phyloP scores from a whole-genome alignment of 2,329 filamentous ascomycete species.

The Fusarium algeriense region DNA sequence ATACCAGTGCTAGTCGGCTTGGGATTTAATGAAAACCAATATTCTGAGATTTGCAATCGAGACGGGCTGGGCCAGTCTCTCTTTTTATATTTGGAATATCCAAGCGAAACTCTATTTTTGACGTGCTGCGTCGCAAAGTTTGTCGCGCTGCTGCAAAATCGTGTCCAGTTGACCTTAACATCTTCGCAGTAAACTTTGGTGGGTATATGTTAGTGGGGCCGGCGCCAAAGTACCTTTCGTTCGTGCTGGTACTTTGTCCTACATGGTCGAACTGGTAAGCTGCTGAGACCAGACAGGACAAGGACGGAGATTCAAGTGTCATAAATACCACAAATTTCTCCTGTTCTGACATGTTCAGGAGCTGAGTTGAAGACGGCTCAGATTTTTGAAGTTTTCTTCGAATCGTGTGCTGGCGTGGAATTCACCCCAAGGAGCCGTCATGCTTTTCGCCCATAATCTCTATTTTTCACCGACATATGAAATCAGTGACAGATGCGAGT shows the following conservation, averaged over 20 bases:
- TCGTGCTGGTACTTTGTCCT: background rate
- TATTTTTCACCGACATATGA: background rate
- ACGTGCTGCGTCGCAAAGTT: background rate
- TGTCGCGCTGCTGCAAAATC: background rate
- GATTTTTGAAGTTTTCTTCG: background rate
- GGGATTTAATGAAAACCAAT: no score
- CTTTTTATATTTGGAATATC: background rate
- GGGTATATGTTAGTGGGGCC: background rate
- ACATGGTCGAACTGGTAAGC: background rate
- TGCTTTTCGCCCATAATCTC: background rate
- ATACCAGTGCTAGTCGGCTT: no score
- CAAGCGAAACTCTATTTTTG: background rate
- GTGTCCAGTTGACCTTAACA: background rate
- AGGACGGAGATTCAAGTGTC: background rate
- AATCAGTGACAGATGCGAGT: no score
- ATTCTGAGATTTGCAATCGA: background rate
- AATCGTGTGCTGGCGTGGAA: background rate
- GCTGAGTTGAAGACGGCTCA: fast-evolving
- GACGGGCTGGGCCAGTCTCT: background rate
- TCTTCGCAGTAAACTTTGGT: background rate
- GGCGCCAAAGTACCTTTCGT: background rate
- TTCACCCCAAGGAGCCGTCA: no score
- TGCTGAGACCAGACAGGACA: fast-evolving
- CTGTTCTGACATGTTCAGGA: fast-evolving
- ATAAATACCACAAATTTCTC: fast-evolving